Evolutionary conservation across 2,329 filamentous ascomycete species (phyloP), one percentile per base, ranked within the genome.

Genomic region (Cladosporium sp.): DNA sequence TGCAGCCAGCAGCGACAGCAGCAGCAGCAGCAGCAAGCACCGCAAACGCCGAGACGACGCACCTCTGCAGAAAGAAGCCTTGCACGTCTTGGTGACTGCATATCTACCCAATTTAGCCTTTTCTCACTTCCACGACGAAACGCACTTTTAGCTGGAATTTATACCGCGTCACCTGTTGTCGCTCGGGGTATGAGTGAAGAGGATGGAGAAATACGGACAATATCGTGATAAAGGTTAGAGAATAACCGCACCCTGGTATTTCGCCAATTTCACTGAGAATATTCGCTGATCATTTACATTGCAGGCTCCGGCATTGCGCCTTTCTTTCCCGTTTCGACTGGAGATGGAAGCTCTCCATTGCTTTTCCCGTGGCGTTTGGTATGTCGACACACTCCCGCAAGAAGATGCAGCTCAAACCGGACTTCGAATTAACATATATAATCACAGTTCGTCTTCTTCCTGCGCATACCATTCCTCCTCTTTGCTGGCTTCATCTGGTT

Each of bases 151-250:
- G 13, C 39, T 19, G 22, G 16, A n/a, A n/a, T n/a, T n/a, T 12
- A 12, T n/a, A 16, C 27, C 27, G 15, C 27, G 30, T 22, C 9
- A 13, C 22, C 27, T 36, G 46, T 32, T 50, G 7, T 8, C 7
- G 18, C 13, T n/a, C 15, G 30, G 39, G 20, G 22, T 43, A 42
- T 43, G 40, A 43, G 20, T 32, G 16, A 22, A 32, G 22, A 33
- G 13, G 32, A 96, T 96, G 91, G 91, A 96, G 76, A 95, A 94
- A 69, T 96, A 88, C 69, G 92, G 88, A 51, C 89, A 95, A 68
- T 96, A 88, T 65, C 84, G 91, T 61, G 91, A 96, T 71, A 83
- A 86, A 82, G 90, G 90, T 88, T 27, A 27, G 22, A 27, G 9
- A 27, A 27, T 5, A 27, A 9, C 74, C 57, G 65, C 53, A 48